phyloP scores from a whole-genome alignment of 1,139 yeast species.

The Geotrichum restrictum region DNA sequence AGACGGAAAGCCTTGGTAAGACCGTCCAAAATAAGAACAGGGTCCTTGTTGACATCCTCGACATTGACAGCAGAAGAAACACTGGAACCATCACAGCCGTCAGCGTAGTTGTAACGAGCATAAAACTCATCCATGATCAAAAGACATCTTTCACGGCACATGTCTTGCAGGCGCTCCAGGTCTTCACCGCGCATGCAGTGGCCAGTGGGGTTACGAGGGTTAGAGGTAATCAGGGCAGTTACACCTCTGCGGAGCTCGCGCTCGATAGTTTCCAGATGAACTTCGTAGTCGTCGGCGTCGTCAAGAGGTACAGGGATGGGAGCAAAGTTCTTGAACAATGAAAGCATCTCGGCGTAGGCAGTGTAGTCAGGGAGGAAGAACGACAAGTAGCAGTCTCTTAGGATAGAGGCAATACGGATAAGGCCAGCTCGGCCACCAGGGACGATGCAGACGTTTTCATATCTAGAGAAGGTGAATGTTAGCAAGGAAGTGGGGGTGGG shows the following conservation, averaged over 20 bases:
- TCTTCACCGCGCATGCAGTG: conserved; percentile 53
- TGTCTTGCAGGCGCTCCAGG: conserved; percentile 50
- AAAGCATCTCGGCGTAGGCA: conserved; percentile 69
- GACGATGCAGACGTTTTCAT: conserved; percentile 62
- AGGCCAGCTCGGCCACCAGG: conserved; percentile 71
- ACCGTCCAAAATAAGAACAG: conserved; percentile 61
- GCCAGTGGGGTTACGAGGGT: conserved; percentile 69
- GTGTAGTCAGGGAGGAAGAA: conserved; percentile 68
- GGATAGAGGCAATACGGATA: conserved; percentile 62
- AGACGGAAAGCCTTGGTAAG: conserved; percentile 62
- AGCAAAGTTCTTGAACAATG: conserved; percentile 61
- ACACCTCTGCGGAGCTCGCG: conserved; percentile 60
- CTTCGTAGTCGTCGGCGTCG: conserved; percentile 57
- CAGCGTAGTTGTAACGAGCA: conserved; percentile 60
- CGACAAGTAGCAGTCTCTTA: conserved; percentile 58
- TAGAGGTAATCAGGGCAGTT: conserved; percentile 56
- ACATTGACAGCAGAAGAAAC: conserved; percentile 55
- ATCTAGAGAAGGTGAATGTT: conserved; percentile 24
- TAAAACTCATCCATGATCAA: conserved; percentile 68
- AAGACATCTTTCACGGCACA: conserved; percentile 56
- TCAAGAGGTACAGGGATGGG: conserved; percentile 65
- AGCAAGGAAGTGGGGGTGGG: no score
- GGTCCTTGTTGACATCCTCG: conserved; percentile 58
- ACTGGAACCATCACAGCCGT: conserved; percentile 54
- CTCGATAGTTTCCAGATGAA: conserved; percentile 54